Base-by-base conservation (phyloP, 1,139 yeast genomes). In the Lodderomyces orthopsilosis region DNA sequence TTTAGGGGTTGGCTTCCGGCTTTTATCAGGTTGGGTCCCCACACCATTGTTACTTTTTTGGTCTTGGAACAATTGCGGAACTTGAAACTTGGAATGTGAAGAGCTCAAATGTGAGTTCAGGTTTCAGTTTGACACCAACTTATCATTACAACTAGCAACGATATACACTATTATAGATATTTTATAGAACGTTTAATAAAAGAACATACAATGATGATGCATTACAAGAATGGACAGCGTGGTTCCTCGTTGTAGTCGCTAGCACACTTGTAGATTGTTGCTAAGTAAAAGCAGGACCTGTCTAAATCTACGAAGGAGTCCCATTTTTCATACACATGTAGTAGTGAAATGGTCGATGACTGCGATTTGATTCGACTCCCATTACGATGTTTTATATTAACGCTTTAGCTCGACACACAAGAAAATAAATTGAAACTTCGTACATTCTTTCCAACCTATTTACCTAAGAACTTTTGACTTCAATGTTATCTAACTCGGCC, bases 1-100 rank as follows among this genome's bases (percentile, higher is more conserved):
- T 88, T 88, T 62, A 74, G 95, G 63, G 96, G 96, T 19, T 89
- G 96, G 96, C 67, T 85, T 36, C 96, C 96, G 26, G 82, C 94
- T 23, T 89, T 89, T 60, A 78, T 88, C 8, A 79, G 96, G 59
- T 71, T 89, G 49, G 96, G 95, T 0, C 96, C 96, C 24, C 95
- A 88, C 55, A 89, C 96, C 0, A 86, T 89, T 50, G 80, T 89
- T 26, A 89, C 95, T 1, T 88, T 89, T 65, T 66, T 88, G 51
- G 94, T 83, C 2, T 75, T 87, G 50, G 95, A 87, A 61, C 91
- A 86, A 61, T 71, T 87, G 54, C 79, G 87, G 62, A 77, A 78
- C 55, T 74, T 62, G 55, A 72, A 61, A 55, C 51, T 81, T 41
- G 87, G 85, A 17, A 70, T 81, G 77, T 55, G 42, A 45, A 6